These are phyloP conservation scores for Schizothecium vesticola DNA, from an alignment of 495 filamentous ascomycete species.

Conservation along the genomic window DNA sequence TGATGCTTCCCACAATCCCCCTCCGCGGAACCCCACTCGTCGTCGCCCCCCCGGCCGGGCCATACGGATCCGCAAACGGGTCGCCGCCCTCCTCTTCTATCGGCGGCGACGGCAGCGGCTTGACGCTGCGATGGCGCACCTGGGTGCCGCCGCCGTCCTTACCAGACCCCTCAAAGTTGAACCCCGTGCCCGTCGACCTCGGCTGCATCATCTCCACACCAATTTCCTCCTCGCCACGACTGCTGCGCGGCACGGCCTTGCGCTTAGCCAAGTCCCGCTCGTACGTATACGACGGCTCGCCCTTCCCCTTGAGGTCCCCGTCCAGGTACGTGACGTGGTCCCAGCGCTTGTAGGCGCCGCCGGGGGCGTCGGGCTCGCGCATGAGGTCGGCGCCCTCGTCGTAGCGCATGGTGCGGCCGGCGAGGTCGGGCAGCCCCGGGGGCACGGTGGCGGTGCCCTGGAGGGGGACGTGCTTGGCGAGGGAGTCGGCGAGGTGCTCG, in stretches of 20 bases:
- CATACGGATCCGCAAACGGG: not conserved
- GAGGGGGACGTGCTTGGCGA: conserved; percentile 72
- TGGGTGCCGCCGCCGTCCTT: conserved; percentile 11
- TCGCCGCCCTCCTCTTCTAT: not conserved
- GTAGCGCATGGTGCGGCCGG: conserved; percentile 69
- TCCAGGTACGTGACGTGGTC: conserved; percentile 58
- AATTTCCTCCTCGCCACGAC: not conserved
- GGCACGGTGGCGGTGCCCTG: conserved; percentile 77
- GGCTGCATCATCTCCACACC: conserved; percentile 41
- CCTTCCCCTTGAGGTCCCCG: conserved; percentile 73
- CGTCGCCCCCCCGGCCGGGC: not conserved
- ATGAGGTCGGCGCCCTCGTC: conserved; percentile 82
- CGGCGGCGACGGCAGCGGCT: not conserved
- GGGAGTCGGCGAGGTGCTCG: conserved; percentile 70
- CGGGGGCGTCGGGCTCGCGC: conserved; percentile 56
- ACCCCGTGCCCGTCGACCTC: not conserved
- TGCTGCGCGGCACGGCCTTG: conserved; percentile 6
- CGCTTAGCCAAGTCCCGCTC: conserved; percentile 45
- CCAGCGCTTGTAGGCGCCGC: conserved; percentile 63
- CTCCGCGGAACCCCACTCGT: conserved; percentile 13
- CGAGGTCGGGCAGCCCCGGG: conserved; percentile 59
- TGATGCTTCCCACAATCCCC: conserved; percentile 40
- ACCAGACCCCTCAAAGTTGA: not conserved
- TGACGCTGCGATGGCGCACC: conserved; percentile 31
- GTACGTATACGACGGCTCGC: conserved; percentile 66